Evolutionary conservation across 768 basidiomycete species (phyloP).

Genomic region (Dendrothele bispora): DNA sequence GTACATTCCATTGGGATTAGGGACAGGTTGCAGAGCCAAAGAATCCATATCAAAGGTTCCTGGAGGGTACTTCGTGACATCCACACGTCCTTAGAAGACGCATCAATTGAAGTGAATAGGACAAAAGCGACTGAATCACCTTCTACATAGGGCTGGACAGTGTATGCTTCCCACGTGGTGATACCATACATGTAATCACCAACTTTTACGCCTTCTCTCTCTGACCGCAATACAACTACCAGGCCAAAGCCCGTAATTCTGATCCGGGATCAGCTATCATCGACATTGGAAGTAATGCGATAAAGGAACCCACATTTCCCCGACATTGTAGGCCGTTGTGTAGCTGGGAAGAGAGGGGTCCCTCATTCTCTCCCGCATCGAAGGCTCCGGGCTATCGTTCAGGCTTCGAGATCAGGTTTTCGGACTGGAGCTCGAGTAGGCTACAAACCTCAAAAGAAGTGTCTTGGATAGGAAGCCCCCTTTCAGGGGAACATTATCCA

Average conservation of each 20-base stretch:
- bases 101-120: neutral
- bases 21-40: conserved; percentile 17
- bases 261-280: neutral
- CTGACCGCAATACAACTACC: conserved; percentile 32
- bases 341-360: conserved; percentile 16
- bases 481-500: conserved; percentile 30
- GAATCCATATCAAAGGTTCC: conserved; percentile 22
- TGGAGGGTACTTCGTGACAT: conserved; percentile 14
- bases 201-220: conserved; percentile 22
- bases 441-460: conserved; percentile 27
- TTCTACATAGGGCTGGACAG: conserved; percentile 19
- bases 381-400: conserved; percentile 20
- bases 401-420: neutral
- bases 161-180: conserved; percentile 21
- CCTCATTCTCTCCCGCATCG: conserved; percentile 30
- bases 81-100: conserved; percentile 11
- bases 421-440: neutral
- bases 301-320: conserved; percentile 14
- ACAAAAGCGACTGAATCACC: conserved; percentile 6
- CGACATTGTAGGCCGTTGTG: conserved; percentile 15
- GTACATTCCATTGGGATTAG: conserved; percentile 21
- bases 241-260: conserved; percentile 24
- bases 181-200: conserved; percentile 32
- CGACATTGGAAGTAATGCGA: neutral
- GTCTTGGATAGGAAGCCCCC: conserved; percentile 36